A percentile compares a stretch with the other conserved stretches of the same genome.
These are phyloP conservation scores for Anthostomella pinea DNA, from an alignment of 2,329 filamentous ascomycete species.

Conservation along the genomic window DNA sequence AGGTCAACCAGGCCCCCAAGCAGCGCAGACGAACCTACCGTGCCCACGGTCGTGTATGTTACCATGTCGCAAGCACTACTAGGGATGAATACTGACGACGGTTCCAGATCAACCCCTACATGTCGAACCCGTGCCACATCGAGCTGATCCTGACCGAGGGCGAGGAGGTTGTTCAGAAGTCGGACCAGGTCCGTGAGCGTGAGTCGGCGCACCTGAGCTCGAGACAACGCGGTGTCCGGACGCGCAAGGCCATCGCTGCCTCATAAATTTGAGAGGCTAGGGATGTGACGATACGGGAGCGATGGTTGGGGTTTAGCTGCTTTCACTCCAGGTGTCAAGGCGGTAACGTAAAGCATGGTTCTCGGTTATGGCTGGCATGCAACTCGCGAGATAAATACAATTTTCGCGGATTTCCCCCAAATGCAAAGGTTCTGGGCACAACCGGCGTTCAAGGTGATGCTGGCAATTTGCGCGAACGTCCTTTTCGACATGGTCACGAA, in stretches of 20 bases:
- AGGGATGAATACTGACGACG: slow-evolving; percentile 28
- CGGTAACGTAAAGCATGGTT: slow-evolving; percentile 37
- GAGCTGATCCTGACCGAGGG: slow-evolving; percentile 99
- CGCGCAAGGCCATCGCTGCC: slow-evolving; percentile 63
- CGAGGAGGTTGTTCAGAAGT: slow-evolving; percentile 94
- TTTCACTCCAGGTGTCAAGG: slow-evolving; percentile 37
- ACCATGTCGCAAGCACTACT: slow-evolving; percentile 4
- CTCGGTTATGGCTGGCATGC: slow-evolving; percentile 37
- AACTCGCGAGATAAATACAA: slow-evolving; percentile 30
- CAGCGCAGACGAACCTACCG: slow-evolving; percentile 99
- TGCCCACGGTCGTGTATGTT: slow-evolving; percentile 98
- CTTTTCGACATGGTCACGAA: too few relatives aligned
- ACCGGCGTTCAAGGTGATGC: too few relatives aligned
- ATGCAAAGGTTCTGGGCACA: slow-evolving; percentile 29
- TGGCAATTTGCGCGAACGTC: too few relatives aligned
- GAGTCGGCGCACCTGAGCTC: slow-evolving; percentile 72
- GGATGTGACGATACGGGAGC: slow-evolving; percentile 29
- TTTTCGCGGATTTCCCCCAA: slow-evolving; percentile 32
- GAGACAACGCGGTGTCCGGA: slow-evolving; percentile 80
- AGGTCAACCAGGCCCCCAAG: slow-evolving; percentile 99
- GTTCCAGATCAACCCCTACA: slow-evolving; percentile 96
- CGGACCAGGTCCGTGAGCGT: slow-evolving; percentile 62
- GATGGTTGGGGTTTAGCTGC: slow-evolving; percentile 32
- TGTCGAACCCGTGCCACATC: slow-evolving; percentile 99
- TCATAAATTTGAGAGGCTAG: slow-evolving; percentile 45